These are phyloP conservation scores for Solanum virginianum DNA, from an alignment of 257 asterid genomes.

Conservation along the genomic window DNA sequence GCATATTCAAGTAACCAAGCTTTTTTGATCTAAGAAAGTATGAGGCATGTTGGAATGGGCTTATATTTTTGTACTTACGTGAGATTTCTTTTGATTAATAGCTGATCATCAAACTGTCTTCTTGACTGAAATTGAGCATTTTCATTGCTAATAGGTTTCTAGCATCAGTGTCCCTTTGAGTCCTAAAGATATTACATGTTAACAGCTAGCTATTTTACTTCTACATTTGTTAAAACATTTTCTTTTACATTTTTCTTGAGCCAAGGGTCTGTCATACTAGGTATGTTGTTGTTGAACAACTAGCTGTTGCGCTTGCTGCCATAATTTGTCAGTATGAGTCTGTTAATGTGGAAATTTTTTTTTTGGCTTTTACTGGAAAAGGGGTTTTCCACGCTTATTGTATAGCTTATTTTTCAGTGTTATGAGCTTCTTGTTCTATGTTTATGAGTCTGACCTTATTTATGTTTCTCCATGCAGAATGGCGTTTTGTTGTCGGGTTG, in stretches of 20 bases:
- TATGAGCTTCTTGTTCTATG: neutral
- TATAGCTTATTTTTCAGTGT: neutral
- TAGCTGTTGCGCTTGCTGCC: neutral
- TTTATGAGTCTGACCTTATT: neutral
- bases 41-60: neutral
- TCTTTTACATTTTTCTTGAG: neutral
- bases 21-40: neutral
- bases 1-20: neutral
- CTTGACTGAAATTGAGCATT: neutral
- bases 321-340: neutral
- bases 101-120: neutral
- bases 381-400: neutral
- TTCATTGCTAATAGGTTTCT: neutral
- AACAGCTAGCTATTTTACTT: neutral
- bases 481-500: too few relatives aligned
- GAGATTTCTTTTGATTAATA: neutral
- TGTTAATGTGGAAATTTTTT: neutral
- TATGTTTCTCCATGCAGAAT: constrained; percentile 41
- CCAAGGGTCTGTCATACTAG: neutral
- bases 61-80: neutral
- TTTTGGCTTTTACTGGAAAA: neutral
- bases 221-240: neutral
- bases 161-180: neutral
- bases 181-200: neutral
- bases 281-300: neutral